Evolutionary conservation across 2,329 filamentous ascomycete species (phyloP).

Genomic region (Arthroderma uncinatum): DNA sequence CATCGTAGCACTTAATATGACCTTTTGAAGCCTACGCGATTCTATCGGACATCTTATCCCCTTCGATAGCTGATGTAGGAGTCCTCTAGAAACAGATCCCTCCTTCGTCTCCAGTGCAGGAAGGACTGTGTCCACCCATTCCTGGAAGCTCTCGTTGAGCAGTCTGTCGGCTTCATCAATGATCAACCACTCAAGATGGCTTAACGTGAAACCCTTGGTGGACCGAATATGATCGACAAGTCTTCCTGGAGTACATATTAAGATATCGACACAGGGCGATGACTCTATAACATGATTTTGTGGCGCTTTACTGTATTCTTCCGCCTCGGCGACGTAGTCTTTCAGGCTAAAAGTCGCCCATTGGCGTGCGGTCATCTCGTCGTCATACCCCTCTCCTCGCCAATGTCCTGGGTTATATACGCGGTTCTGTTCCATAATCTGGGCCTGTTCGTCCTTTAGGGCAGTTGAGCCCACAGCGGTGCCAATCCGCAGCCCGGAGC

Average conservation of each 20-base stretch:
- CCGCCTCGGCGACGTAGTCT: slow-evolving; percentile 35
- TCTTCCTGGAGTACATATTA: slow-evolving; percentile 84
- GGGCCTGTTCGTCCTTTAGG: slow-evolving; percentile 53
- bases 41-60: slow-evolving; percentile 29
- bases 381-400: slow-evolving; percentile 19
- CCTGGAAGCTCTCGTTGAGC: slow-evolving; percentile 82
- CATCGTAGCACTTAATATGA: slow-evolving; percentile 86
- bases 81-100: slow-evolving; percentile 37
- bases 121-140: slow-evolving; percentile 69
- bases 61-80: slow-evolving; percentile 23
- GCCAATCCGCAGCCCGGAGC: slow-evolving; percentile 64
- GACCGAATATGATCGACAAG: slow-evolving; percentile 81
- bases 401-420: slow-evolving; percentile 49
- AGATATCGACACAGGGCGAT: slow-evolving; percentile 68
- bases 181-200: slow-evolving; percentile 73
- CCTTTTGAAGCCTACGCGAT: slow-evolving; percentile 53
- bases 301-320: slow-evolving; percentile 34
- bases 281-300: slow-evolving; percentile 53
- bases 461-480: slow-evolving; percentile 72
- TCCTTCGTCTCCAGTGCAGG: slow-evolving; percentile 46
- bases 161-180: slow-evolving; percentile 92
- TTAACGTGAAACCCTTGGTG: slow-evolving; percentile 69
- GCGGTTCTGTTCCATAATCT: slow-evolving; percentile 53
- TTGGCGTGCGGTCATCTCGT: slow-evolving; percentile 33
- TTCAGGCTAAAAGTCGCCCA: slow-evolving; percentile 39